A percentile compares a stretch with the other conserved stretches of the same genome.
Evolutionary conservation across 1,284 basidiomycete species (phyloP).

Genomic region (Inonotus hispidus): DNA sequence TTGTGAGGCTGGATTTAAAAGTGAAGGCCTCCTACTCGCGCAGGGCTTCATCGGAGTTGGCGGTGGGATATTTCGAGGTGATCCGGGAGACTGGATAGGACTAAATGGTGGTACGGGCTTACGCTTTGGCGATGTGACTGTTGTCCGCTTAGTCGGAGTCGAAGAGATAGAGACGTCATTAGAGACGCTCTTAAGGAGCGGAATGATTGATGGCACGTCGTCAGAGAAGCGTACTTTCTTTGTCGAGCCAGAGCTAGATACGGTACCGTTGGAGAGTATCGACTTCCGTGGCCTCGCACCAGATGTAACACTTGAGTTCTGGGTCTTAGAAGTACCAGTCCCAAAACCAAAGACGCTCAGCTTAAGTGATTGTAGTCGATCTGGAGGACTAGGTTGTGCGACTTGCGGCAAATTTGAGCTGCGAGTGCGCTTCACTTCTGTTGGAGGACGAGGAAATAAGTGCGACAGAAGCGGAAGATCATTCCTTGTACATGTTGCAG

Average conservation of each 20-base stretch:
- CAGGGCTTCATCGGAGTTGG: not conserved
- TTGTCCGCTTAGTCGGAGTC: not conserved
- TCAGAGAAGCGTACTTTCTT: constrained; percentile 18
- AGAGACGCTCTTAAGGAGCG: not conserved
- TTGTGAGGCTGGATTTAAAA: not conserved
- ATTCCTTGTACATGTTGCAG: not conserved
- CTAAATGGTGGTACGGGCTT: constrained; percentile 1
- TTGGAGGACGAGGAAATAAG: not conserved
- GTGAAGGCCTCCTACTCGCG: not conserved
- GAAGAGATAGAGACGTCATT: not conserved
- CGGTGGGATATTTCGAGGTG: not conserved
- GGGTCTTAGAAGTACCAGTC: not conserved
- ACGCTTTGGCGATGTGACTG: not conserved
- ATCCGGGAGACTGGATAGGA: not conserved
- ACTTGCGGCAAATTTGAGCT: not conserved
- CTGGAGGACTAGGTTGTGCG: not conserved
- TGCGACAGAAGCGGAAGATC: not conserved
- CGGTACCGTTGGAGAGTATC: constrained; percentile 6
- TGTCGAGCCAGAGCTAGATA: not conserved
- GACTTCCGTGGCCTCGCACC: constrained; percentile 1
- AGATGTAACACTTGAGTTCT: constrained; percentile 1
- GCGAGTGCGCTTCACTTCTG: not conserved
- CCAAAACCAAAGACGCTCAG: not conserved
- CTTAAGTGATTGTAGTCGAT: not conserved
- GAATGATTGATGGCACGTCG: constrained; percentile 1